Conservation (phyloP, 352 stramenopile genomes). For the Phytophthora hibernalis region DNA sequence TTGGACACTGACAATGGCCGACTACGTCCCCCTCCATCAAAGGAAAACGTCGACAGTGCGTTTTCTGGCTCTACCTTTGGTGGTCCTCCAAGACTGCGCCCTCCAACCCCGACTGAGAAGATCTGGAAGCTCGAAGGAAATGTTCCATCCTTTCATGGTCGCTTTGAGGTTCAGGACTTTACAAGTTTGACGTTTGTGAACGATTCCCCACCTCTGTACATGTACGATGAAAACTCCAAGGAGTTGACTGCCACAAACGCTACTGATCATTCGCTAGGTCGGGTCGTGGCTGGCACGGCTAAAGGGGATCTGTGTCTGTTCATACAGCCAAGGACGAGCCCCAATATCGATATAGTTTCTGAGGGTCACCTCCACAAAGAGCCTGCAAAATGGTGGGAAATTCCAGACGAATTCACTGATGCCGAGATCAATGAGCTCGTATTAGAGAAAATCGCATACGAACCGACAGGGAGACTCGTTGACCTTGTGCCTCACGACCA, state of each 20-base stretch:
- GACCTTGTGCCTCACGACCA: constrained; percentile 70
- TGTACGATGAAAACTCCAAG: constrained; percentile 60
- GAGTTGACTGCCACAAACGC: constrained; percentile 48
- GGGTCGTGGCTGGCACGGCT: constrained; percentile 66
- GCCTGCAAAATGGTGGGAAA: constrained; percentile 79
- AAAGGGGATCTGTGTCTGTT: constrained; percentile 79
- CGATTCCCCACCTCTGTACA: constrained; percentile 64
- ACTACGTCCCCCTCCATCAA: constrained; percentile 51
- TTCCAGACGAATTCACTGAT: constrained; percentile 70
- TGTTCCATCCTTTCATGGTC: constrained; percentile 71
- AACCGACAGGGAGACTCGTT: constrained; percentile 63
- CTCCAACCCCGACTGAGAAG: constrained; percentile 64
- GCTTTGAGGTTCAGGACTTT: constrained; percentile 78
- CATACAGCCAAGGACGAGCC: constrained; percentile 58
- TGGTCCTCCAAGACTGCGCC: constrained; percentile 49
- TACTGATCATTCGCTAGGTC: constrained; percentile 65
- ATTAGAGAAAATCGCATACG: constrained; percentile 65
- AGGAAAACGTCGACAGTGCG: constrained; percentile 61
- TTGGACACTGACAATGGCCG: constrained; percentile 71
- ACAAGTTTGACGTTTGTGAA: constrained; percentile 73
- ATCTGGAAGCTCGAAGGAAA: constrained; percentile 82
- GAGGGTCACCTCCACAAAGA: constrained; percentile 45
- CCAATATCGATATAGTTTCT: constrained; percentile 39
- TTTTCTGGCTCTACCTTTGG: constrained; percentile 75
- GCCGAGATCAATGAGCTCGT: constrained; percentile 70